phyloP scores from a whole-genome alignment of 1,284 basidiomycete genomes.

The Papiliotrema fonsecae region DNA sequence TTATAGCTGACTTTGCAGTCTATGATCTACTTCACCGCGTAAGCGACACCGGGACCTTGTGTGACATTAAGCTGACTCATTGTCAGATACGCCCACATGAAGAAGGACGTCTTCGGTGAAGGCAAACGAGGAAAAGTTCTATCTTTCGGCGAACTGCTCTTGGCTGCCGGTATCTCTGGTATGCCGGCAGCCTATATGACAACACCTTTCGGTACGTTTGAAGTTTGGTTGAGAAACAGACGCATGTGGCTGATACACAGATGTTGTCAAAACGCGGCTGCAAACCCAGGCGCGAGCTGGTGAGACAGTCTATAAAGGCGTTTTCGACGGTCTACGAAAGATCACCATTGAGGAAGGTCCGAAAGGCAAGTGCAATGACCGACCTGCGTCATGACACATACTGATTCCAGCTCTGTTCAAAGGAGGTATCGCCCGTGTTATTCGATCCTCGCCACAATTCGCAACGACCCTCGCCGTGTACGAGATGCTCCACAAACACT shows the following conservation, averaged over 20 bases:
- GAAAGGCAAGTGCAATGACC: constrained; percentile 18
- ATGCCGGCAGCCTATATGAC: constrained; percentile 65
- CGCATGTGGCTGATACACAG: constrained; percentile 41
- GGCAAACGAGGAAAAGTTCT: constrained; percentile 93
- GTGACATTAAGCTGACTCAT: neutral
- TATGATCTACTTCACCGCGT: constrained; percentile 53
- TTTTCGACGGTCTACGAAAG: constrained; percentile 81
- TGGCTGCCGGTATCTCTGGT: constrained; percentile 56
- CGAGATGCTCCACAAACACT: constrained; percentile 67
- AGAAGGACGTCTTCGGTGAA: constrained; percentile 87
- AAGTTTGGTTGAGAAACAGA: neutral
- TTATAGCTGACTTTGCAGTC: constrained; percentile 23
- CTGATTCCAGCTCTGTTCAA: constrained; percentile 55
- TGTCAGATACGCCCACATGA: constrained; percentile 43
- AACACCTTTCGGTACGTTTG: constrained; percentile 12
- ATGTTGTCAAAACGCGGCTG: constrained; percentile 97
- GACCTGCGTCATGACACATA: constrained; percentile 63
- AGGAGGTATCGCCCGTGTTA: constrained; percentile 21
- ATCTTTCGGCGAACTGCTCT: constrained; percentile 82
- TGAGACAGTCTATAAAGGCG: constrained; percentile 87
- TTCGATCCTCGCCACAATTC: constrained; percentile 57
- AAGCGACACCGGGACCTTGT: constrained; percentile 9
- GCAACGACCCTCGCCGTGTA: constrained; percentile 89
- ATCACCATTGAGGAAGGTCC: constrained; percentile 61
- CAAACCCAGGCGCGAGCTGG: constrained; percentile 94